Base-by-base conservation (phyloP, 1,139 yeast genomes). In the Nakaseomyces sp. region DNA sequence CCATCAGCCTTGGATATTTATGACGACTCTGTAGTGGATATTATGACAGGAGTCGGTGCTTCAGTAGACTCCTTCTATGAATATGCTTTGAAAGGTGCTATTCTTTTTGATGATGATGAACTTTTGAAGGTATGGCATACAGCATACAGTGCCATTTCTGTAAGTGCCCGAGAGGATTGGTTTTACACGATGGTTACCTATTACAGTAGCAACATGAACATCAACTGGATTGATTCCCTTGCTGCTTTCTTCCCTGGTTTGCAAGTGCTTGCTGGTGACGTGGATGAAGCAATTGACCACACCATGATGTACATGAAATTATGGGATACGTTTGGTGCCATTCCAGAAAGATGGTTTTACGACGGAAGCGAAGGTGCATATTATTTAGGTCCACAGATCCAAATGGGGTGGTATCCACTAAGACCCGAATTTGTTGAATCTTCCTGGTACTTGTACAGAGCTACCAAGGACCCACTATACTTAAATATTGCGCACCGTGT, bases 1-100 rank as follows among this genome's bases (percentile, higher is more conserved):
- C 94, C 96, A 1, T 83, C 84, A 86, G 73, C 91, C 0, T 67
- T 88, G 8, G 81, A 82, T 50, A 83, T 91, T 0, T 54, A 68
- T 1, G 64, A 74, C 0, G 77, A 76, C 26, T 58, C 62, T 29
- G 80, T 88, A 79, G 66, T 69, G 33, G 82, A 82, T 45, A 63
- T 74, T 0, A 66, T 79, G 36, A 76, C 91, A 0, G 96, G 96
- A 0, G 72, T 85, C 8, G 97, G 97, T 0, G 96, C 97, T 0
- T 83, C 95, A 2, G 76, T 86, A n/a, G 97, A 89, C 64, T 87
- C 96, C 0, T 86, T 85, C 56, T 89, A 83, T 60, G 97, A 89
- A 58, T 86, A 89, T 60, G 85, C 95, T 0, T 70, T 86, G 31
- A 89, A 89, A 57, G 78, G 80, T 20, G 69, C 89, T 2, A 74